Evolutionary conservation across 2,329 filamentous ascomycete species (phyloP).

Genomic region (Colletotrichum acutatum): DNA sequence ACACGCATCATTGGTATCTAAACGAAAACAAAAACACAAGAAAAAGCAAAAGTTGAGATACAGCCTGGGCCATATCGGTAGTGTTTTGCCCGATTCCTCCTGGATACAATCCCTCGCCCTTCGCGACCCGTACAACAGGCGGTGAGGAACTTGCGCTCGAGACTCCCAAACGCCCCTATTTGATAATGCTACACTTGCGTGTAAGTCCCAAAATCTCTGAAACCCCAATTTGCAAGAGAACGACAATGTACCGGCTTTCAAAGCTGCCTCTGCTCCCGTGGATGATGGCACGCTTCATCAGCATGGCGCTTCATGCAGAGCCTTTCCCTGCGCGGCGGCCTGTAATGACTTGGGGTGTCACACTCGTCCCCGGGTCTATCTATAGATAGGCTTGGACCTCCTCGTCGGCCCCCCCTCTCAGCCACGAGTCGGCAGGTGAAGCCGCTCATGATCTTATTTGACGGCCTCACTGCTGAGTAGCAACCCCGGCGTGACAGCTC

Average conservation of each 20-base stretch:
- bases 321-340: neutral
- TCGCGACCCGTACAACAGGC: neutral
- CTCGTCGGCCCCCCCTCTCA: neutral
- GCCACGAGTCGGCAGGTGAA: neutral
- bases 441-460: neutral
- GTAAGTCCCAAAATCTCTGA: neutral
- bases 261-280: neutral
- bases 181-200: neutral
- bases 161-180: neutral
- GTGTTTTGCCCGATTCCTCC: neutral
- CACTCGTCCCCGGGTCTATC: neutral
- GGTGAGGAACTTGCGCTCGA: neutral
- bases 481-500: neutral
- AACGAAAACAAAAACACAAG: neutral
- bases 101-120: neutral
- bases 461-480: neutral
- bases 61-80: neutral
- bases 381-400: neutral
- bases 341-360: neutral
- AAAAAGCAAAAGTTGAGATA: neutral
- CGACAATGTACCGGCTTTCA: conserved; percentile 26
- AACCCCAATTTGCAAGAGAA: neutral
- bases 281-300: conserved; percentile 9
- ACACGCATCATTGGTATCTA: neutral
- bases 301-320: conserved; percentile 19